These are phyloP conservation scores for Saprolegnia parasitica DNA, from an alignment of 352 stramenopile genomes.

Conservation along the genomic window DNA sequence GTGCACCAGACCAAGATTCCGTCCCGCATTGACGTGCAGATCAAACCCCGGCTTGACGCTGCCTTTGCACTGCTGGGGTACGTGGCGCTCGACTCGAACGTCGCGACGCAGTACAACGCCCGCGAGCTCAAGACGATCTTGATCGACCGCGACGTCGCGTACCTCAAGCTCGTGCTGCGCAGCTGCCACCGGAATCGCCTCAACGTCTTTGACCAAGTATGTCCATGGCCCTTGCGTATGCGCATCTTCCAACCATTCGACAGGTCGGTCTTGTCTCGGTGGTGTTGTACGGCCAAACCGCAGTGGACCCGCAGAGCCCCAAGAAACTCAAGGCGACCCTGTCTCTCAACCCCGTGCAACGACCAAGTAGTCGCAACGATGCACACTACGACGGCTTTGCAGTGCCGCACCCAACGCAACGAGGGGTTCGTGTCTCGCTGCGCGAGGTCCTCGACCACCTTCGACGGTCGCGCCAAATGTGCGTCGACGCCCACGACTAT, in stretches of 20 bases:
- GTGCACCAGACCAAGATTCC: slow-evolving; percentile 44
- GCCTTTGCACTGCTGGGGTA: slow-evolving; percentile 44
- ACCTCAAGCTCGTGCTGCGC: slow-evolving; percentile 45
- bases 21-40: slow-evolving; percentile 48
- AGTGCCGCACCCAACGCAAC: slow-evolving; percentile 1
- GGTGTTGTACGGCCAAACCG: background rate
- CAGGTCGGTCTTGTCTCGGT: slow-evolving; percentile 14
- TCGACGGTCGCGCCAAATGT: background rate
- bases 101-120: slow-evolving; percentile 30
- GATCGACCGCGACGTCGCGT: slow-evolving; percentile 33
- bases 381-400: background rate
- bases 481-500: slow-evolving; percentile 10
- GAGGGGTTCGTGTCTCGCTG: background rate
- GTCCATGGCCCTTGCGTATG: background rate
- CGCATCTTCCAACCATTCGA: slow-evolving; percentile 13
- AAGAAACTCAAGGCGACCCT: background rate
- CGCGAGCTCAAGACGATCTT: slow-evolving; percentile 54
- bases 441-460: slow-evolving; percentile 2
- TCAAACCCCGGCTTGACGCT: slow-evolving; percentile 8
- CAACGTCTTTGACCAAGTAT: slow-evolving; percentile 58
- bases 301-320: no score
- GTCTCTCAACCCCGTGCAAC: background rate
- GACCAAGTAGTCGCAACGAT: background rate
- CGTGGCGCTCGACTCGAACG: slow-evolving; percentile 36
- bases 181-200: slow-evolving; percentile 38